Percentiles rank a stretch among this genome's conserved stretches.
Conservation (phyloP, 768 basidiomycete genomes). For the Amanita pallidorosea region DNA sequence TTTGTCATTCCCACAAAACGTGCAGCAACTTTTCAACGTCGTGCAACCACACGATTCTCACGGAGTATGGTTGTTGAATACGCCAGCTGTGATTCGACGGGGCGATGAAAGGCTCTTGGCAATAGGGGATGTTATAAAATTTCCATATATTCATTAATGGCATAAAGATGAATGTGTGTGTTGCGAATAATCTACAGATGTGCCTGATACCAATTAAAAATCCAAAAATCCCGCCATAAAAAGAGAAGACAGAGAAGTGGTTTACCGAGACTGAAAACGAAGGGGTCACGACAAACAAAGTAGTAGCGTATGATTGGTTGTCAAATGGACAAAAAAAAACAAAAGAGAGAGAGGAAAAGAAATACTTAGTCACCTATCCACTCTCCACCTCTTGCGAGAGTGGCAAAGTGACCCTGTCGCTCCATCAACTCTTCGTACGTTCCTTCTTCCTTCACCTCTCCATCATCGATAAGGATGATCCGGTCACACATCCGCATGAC, state of each 20-base stretch:
- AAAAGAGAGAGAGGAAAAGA: neutral
- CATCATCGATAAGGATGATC: constrained; percentile 73
- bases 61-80: too few relatives aligned
- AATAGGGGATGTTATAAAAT: neutral
- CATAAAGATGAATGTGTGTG: neutral
- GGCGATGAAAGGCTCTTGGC: too few relatives aligned
- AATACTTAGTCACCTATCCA: constrained; percentile 20
- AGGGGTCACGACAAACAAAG: neutral
- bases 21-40: too few relatives aligned
- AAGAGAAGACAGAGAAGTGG: neutral
- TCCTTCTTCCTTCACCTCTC: constrained; percentile 70
- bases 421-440: constrained; percentile 61
- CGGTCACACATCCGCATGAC: constrained; percentile 92
- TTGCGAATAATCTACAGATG: neutral
- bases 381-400: constrained; percentile 71
- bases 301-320: neutral
- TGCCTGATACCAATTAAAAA: neutral
- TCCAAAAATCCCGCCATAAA: neutral
- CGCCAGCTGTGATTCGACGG: too few relatives aligned
- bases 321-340: neutral
- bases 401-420: constrained; percentile 61
- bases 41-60: too few relatives aligned
- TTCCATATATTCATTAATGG: neutral
- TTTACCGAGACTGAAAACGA: neutral
- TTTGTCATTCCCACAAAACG: too few relatives aligned